These are phyloP conservation scores for Triadica sebifera DNA, from an alignment of 345 rosid species.

Conservation along the genomic window DNA sequence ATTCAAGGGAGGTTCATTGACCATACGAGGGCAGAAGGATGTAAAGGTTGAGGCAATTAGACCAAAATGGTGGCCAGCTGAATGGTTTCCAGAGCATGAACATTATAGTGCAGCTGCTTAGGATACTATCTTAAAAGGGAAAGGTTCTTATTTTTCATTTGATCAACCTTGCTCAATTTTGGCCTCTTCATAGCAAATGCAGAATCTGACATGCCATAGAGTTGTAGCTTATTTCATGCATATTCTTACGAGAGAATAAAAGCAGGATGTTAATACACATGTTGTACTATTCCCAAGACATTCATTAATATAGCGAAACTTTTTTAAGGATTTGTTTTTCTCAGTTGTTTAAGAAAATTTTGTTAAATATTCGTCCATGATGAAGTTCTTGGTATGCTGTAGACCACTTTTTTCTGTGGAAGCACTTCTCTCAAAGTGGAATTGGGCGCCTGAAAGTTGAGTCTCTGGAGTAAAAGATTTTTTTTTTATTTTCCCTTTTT, in stretches of 20 bases:
- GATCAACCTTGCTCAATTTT: constrained; percentile 3
- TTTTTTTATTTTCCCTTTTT: too few species aligned
- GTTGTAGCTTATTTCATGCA: constrained; percentile 4
- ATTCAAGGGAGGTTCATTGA: constrained; percentile 41
- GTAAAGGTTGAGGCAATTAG: constrained; percentile 60
- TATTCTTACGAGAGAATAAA: constrained; percentile 4
- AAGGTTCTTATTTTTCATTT: neutral
- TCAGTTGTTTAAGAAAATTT: neutral
- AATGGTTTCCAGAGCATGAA: constrained; percentile 57
- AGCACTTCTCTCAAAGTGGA: neutral
- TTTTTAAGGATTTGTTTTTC: neutral
- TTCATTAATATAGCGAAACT: neutral
- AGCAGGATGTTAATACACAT: neutral
- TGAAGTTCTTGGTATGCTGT: neutral
- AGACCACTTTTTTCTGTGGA: neutral
- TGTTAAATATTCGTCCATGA: neutral
- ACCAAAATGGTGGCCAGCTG: constrained; percentile 85
- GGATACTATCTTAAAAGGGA: neutral
- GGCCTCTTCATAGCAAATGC: constrained; percentile 9
- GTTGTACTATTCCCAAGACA: neutral
- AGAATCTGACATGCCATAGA: constrained; percentile 11
- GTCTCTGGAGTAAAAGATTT: neutral
- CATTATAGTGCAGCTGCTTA: constrained; percentile 40
- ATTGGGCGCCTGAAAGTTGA: too few species aligned
- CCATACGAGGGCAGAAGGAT: constrained; percentile 47